Evolutionary conservation across 2,329 filamentous ascomycete species (phyloP).

Genomic region (Corniculantispora saksenae): DNA sequence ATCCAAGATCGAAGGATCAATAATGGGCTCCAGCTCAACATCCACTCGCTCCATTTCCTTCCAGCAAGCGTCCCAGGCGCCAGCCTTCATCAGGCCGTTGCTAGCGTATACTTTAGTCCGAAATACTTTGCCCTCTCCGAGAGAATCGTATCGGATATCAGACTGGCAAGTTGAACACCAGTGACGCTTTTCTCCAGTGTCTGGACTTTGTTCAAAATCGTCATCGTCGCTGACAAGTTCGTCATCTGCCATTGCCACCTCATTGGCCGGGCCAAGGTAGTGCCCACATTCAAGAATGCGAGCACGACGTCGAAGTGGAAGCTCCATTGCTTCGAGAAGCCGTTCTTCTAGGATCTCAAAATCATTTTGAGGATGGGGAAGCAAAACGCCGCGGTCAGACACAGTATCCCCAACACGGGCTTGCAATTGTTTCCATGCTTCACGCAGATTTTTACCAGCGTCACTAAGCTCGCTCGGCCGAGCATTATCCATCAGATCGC

Average conservation of each 20-base stretch:
- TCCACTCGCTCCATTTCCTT: slow-evolving; percentile 98
- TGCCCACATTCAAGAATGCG: slow-evolving; percentile 75
- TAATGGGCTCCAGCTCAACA: slow-evolving; percentile 80
- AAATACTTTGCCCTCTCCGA: slow-evolving; percentile 61
- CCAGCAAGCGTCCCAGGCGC: slow-evolving; percentile 93
- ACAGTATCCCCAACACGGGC: slow-evolving; percentile 73
- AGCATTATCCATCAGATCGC: slow-evolving; percentile 51
- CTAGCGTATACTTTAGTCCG: slow-evolving; percentile 88
- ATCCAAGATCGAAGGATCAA: slow-evolving; percentile 59
- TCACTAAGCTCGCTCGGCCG: slow-evolving; percentile 44
- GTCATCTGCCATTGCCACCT: slow-evolving; percentile 43
- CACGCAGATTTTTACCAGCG: slow-evolving; percentile 52
- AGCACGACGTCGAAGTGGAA: slow-evolving; percentile 64
- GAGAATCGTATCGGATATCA: slow-evolving; percentile 56
- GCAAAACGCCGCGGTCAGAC: slow-evolving; percentile 70
- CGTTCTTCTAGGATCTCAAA: slow-evolving; percentile 80
- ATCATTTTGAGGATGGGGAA: slow-evolving; percentile 77
- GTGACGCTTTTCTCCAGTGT: slow-evolving; percentile 40
- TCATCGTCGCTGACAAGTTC: slow-evolving; percentile 51
- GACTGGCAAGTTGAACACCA: slow-evolving; percentile 60
- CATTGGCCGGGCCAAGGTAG: slow-evolving; percentile 65
- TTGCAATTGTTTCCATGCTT: slow-evolving; percentile 67
- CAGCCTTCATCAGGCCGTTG: slow-evolving; percentile 89
- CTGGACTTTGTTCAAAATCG: slow-evolving; percentile 32
- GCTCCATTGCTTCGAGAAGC: slow-evolving; percentile 71